Base-by-base conservation (phyloP, 805 yeast genomes). In the Suhomyces faveliae region DNA sequence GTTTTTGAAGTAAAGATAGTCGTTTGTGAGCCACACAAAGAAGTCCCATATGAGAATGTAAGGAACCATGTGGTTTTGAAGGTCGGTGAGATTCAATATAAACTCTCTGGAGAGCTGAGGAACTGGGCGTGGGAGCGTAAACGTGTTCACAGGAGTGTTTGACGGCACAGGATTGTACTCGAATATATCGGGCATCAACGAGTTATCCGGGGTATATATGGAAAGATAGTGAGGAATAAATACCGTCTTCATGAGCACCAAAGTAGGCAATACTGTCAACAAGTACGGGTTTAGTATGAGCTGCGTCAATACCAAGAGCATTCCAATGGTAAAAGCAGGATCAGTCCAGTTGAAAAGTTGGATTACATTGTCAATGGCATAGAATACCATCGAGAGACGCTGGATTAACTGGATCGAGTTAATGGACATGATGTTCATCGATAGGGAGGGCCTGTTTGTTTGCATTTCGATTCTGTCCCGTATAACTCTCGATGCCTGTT, bases 31-130 rank as follows among this genome's bases (percentile, higher is more conserved):
- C 55, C 71, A 65, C 17, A 74, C 69, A 4, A 80, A 43, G 19
- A 74, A 73, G 64, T 89, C 92, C 75, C 83, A 89, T 0, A 73
- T 66, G 10, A 69, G 62, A 8, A 85, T 83, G 61, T 84, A 88
- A 11, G 83, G 58, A 24, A 83, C 60, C 88, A 87, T 84, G 58
- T 83, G 85, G 61, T 89, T 89, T 60, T 89, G 96, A 49, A 89
- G 70, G 68, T 89, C 96, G 1, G 95, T 87, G 57, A 87, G 70
- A 61, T 89, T 89, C 48, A 89, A 61, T 17, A 85, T 65, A 60
- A 89, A 89, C 61, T 89, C 96, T 47, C 87, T 73, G 25, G 91
- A 83, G 43, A 87, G 73, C 62, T 89, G 89, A 4, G 91, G 86
- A 6, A 84, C 87, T 0, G 95, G 94, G 51, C 79, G 80, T 2